Conservation (phyloP, 441 rosid genomes). For the Euphorbia schlechtendalii region DNA sequence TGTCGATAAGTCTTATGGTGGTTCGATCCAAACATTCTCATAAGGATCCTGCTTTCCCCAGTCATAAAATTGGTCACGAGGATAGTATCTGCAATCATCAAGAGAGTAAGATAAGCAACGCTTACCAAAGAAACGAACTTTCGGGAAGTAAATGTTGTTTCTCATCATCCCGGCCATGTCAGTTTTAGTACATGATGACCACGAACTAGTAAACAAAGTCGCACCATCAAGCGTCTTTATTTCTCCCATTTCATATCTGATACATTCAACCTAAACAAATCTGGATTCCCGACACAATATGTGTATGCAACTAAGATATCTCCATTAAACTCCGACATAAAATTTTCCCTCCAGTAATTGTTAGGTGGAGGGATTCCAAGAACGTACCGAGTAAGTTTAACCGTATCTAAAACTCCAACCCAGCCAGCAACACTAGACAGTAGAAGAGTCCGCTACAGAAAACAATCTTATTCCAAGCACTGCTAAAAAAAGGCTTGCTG, state of each 20-base stretch:
- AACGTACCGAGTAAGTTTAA: slow-evolving; percentile 39
- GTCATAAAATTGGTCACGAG: slow-evolving; percentile 54
- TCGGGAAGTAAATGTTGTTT: slow-evolving; percentile 58
- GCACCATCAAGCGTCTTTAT: slow-evolving; percentile 39
- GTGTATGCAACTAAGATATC: slow-evolving; percentile 50
- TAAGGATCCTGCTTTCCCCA: slow-evolving; percentile 60
- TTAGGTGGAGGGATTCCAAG: slow-evolving; percentile 60
- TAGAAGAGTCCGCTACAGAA: slow-evolving; percentile 41
- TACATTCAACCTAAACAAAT: slow-evolving; percentile 41
- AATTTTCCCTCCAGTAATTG: slow-evolving; percentile 57
- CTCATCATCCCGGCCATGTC: slow-evolving; percentile 44
- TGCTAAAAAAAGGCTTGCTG: slow-evolving; percentile 53
- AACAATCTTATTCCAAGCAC: too few species aligned
- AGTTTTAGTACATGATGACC: slow-evolving; percentile 40
- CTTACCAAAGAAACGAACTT: slow-evolving; percentile 54
- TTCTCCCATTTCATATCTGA: slow-evolving; percentile 46
- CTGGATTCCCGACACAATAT: slow-evolving; percentile 39
- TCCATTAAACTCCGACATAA: slow-evolving; percentile 48
- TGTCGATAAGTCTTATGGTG: slow-evolving; percentile 36
- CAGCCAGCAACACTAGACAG: slow-evolving; percentile 54
- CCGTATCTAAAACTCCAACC: slow-evolving; percentile 50
- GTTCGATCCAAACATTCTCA: slow-evolving; percentile 65
- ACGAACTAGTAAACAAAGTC: too few species aligned
- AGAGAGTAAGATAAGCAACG: slow-evolving; percentile 67
- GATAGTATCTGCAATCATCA: too few species aligned